These are phyloP conservation scores for Colletotrichum noveboracense DNA, from an alignment of 2,329 filamentous ascomycete genomes.

Conservation along the genomic window DNA sequence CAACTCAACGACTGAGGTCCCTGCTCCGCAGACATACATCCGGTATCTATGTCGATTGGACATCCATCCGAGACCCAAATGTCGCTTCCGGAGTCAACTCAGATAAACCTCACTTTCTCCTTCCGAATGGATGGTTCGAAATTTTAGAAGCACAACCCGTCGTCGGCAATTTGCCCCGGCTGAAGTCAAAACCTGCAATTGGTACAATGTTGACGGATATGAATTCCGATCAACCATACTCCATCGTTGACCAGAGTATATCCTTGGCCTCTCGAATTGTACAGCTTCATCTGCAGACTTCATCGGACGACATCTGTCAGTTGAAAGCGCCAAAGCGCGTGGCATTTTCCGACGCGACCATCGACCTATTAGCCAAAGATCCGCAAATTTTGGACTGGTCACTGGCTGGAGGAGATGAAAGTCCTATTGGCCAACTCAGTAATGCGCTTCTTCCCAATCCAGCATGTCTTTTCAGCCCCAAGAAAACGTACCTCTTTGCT, in stretches of 20 bases:
- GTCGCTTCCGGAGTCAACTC: neutral
- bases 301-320: neutral
- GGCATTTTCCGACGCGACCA: neutral
- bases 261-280: neutral
- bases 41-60: neutral
- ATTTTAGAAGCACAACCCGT: neutral
- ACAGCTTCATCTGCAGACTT: neutral
- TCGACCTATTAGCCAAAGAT: neutral
- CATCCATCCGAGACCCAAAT: neutral
- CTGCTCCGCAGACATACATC: neutral
- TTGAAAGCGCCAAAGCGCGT: neutral
- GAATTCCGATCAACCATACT: neutral
- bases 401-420: neutral
- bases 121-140: neutral
- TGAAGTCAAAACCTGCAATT: neutral
- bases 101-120: neutral
- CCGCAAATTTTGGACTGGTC: neutral
- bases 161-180: neutral
- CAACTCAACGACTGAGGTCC: neutral
- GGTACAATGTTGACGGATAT: neutral
- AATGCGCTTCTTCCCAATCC: neutral
- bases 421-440: neutral
- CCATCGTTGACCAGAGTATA: neutral
- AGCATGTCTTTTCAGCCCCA: slow-evolving; percentile 12
- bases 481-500: slow-evolving; percentile 35